These are phyloP conservation scores for Thielaviopsis euricoi DNA, from an alignment of 2,329 filamentous ascomycete genomes.

Conservation along the genomic window DNA sequence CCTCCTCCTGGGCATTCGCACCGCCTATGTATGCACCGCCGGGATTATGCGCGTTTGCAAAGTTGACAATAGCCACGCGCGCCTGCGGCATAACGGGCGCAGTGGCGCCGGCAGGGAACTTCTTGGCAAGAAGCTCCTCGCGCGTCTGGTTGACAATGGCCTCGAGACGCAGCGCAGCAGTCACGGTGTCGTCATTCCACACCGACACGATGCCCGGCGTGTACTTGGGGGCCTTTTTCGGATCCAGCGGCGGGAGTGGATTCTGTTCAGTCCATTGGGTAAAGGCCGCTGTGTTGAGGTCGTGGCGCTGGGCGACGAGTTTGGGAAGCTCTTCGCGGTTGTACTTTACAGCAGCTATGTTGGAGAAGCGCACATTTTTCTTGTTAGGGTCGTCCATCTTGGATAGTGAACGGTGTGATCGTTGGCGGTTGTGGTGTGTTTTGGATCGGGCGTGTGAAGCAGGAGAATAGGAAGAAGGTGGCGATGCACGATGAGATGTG, in stretches of 20 bases:
- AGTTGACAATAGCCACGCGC: slow-evolving; percentile 2
- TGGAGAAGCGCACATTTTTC: background rate
- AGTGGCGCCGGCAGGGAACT: background rate
- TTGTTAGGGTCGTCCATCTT: too few species aligned
- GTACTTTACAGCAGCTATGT: background rate
- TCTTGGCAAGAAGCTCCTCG: background rate
- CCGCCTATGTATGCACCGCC: slow-evolving; percentile 51
- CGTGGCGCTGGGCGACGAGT: background rate
- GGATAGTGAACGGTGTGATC: background rate
- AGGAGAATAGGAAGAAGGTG: background rate
- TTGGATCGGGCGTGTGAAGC: too few species aligned
- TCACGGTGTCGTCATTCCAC: slow-evolving; percentile 2
- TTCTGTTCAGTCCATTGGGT: background rate
- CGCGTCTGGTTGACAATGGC: background rate
- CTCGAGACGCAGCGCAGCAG: background rate
- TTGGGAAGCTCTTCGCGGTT: background rate
- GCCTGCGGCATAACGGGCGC: background rate
- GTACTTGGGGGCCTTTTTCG: background rate
- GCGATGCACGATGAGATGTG: background rate
- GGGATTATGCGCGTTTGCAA: slow-evolving; percentile 17
- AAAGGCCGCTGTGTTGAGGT: background rate
- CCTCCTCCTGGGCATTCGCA: slow-evolving; percentile 51
- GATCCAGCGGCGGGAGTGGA: background rate
- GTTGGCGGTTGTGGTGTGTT: background rate
- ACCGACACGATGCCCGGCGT: background rate